Percentiles rank a stretch among this genome's conserved stretches.
phyloP scores from a whole-genome alignment of 2,329 filamentous ascomycete species.

The Zasmidium angulare region DNA sequence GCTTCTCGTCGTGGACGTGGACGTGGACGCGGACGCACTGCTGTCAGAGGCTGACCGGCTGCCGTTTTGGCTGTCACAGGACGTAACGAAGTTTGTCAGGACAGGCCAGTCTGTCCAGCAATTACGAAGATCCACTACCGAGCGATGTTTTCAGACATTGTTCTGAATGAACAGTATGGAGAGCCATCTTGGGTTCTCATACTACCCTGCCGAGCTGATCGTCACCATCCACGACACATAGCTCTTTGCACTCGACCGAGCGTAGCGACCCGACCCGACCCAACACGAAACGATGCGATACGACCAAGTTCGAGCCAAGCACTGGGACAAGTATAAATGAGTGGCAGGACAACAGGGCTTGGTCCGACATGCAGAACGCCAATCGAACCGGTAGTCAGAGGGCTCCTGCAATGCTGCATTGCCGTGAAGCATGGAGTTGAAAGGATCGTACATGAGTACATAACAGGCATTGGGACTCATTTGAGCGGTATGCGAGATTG shows the following conservation, averaged over 20 bases:
- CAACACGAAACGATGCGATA: too few relatives aligned
- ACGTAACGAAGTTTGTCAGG: slow-evolving; percentile 26
- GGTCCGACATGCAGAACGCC: background rate
- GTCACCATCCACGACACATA: background rate
- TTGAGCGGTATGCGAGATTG: background rate
- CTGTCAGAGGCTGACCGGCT: slow-evolving; percentile 26
- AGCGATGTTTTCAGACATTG: slow-evolving; percentile 11
- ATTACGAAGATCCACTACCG: background rate
- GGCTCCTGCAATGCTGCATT: background rate
- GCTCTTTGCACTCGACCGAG: background rate
- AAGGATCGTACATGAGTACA: background rate
- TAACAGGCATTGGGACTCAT: background rate
- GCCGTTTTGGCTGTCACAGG: slow-evolving; percentile 26
- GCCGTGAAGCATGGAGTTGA: background rate
- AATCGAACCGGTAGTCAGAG: background rate
- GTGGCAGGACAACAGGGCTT: background rate
- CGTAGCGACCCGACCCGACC: background rate
- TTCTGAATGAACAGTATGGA: background rate
- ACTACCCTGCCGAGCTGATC: slow-evolving; percentile 1
- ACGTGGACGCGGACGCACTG: slow-evolving; percentile 2
- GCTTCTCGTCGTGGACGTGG: slow-evolving; percentile 12
- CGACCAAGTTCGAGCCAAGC: background rate
- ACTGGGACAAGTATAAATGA: background rate
- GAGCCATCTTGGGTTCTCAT: background rate
- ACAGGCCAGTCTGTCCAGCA: slow-evolving; percentile 9